Conservation (phyloP, 2,329 filamentous ascomycete species). For the Didymella exigua region DNA sequence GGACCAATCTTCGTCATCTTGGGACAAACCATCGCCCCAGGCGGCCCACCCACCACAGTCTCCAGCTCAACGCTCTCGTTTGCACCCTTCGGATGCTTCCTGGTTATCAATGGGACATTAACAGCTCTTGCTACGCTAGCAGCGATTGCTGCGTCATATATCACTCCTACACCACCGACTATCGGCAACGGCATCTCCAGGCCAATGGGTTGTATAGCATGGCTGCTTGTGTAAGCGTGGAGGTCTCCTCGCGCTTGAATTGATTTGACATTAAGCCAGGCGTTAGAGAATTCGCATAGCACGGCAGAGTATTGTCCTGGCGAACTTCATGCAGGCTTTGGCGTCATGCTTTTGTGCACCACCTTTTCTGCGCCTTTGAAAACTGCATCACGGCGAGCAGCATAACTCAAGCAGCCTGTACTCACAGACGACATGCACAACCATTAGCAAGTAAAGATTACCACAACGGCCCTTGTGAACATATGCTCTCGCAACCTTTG, state of each 20-base stretch:
- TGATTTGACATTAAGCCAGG: background rate
- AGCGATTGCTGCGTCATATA: conserved; percentile 16
- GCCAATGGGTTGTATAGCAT: conserved; percentile 10
- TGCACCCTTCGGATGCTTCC: conserved; percentile 33
- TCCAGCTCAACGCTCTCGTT: conserved; percentile 44
- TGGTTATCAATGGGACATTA: conserved; percentile 44
- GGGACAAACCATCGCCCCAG: conserved; percentile 47
- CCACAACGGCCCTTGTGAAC: background rate
- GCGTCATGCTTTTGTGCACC: background rate
- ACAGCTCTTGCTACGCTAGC: conserved; percentile 40
- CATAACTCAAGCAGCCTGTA: background rate
- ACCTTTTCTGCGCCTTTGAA: background rate
- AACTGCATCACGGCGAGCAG: background rate
- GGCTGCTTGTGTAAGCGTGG: background rate
- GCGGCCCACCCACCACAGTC: conserved; percentile 42
- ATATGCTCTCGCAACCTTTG: background rate
- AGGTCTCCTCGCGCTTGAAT: background rate
- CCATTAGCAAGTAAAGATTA: background rate
- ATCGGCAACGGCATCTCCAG: conserved; percentile 37
- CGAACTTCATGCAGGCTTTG: background rate
- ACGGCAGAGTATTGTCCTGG: background rate
- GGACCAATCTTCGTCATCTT: conserved; percentile 45
- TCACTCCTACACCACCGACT: conserved; percentile 38
- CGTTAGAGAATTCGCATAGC: background rate
- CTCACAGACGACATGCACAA: background rate